Evolutionary conservation across 2,329 filamentous ascomycete genomes (phyloP).

Genomic region (Botryosphaeria dothidea): DNA sequence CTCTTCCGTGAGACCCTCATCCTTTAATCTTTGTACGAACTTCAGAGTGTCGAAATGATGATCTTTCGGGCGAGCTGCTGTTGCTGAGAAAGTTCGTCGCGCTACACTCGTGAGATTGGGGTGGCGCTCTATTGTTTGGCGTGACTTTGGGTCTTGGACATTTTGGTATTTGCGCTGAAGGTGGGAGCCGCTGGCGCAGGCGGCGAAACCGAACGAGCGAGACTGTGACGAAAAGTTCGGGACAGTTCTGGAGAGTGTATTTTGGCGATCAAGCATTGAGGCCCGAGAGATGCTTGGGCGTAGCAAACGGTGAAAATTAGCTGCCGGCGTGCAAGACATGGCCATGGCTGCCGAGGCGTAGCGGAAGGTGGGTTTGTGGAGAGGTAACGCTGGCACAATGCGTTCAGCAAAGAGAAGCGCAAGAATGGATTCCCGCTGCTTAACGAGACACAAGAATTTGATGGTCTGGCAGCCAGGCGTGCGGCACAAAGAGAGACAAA

Average conservation of each 20-base stretch:
- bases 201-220: slow-evolving; percentile 19
- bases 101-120: neutral
- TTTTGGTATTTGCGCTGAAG: neutral
- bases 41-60: slow-evolving; percentile 99
- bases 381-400: neutral
- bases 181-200: neutral
- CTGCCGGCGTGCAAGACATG: slow-evolving; percentile 26
- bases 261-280: slow-evolving; percentile 28
- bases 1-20: slow-evolving; percentile 92
- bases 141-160: neutral
- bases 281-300: slow-evolving; percentile 39
- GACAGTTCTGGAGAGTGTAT: neutral
- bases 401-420: too few species aligned
- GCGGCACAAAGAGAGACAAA: neutral
- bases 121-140: neutral
- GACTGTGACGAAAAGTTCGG: slow-evolving; percentile 18
- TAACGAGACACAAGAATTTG: neutral
- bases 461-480: neutral
- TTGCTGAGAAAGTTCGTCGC: slow-evolving; percentile 64
- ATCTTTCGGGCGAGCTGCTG: slow-evolving; percentile 57
- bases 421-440: too few species aligned
- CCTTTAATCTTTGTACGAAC: slow-evolving; percentile 86
- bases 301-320: slow-evolving; percentile 40
- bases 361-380: neutral
- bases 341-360: slow-evolving; percentile 28